Percentiles rank a stretch among this genome's conserved stretches.
Evolutionary conservation across 306 rosid genomes (phyloP).

Genomic region (Acacia acuminata): DNA sequence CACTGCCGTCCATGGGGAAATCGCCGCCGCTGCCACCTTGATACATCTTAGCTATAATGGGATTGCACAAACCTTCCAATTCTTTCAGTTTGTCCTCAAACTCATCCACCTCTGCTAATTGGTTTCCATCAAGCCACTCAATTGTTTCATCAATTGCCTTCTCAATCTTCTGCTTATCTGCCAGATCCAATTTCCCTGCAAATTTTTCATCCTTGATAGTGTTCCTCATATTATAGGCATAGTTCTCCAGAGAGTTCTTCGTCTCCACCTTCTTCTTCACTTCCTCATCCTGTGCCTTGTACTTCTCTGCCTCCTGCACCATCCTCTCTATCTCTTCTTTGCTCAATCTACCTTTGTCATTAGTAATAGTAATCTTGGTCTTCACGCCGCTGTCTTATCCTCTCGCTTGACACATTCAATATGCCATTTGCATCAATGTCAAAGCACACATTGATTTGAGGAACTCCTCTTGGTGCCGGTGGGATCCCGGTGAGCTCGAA

Average conservation of each 20-base stretch:
- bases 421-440: too few relatives aligned
- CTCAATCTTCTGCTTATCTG: too few relatives aligned
- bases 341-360: background rate
- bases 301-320: slow-evolving; percentile 6
- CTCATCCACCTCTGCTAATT: background rate
- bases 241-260: too few relatives aligned
- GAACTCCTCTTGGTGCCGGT: background rate
- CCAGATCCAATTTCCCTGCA: too few relatives aligned
- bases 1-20: background rate
- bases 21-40: background rate
- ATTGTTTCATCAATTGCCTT: too few relatives aligned
- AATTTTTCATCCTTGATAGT: too few relatives aligned
- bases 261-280: background rate
- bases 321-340: background rate
- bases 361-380: background rate
- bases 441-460: background rate
- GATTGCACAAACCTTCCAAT: background rate
- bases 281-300: background rate
- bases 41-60: background rate
- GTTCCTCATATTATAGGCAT: too few relatives aligned
- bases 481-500: background rate
- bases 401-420: too few relatives aligned
- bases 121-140: too few relatives aligned
- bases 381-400: background rate
- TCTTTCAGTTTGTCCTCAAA: background rate